Evolutionary conservation across 192 early-diverging fungal species (phyloP), one percentile per base, ranked within the genome.

Genomic region (Endogone sp.): DNA sequence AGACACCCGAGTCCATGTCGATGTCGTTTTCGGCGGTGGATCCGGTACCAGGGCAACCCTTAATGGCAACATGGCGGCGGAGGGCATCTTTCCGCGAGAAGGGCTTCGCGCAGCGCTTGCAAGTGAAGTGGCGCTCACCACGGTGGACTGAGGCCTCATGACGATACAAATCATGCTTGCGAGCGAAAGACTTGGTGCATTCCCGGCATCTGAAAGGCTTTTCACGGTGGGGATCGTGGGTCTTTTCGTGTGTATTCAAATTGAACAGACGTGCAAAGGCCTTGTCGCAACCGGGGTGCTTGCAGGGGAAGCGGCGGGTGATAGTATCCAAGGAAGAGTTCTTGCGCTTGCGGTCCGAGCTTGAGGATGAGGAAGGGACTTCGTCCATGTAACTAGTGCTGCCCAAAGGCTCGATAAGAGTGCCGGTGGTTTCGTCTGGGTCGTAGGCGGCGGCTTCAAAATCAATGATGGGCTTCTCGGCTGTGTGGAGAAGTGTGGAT

Each of bases 231-330:
- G 81, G 74, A 66, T 86, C 76, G 76, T 95, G 94, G 10, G 88
- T 89, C 44, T 85, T 75, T 65, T 88, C 76, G 68, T 96, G 93
- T 0, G 88, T 88, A 72, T 87, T 88, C 29, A 96, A 82, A 72
- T 95, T 96, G 72, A 90, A 96, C 31, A 84, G 85, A 31, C 93
- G 81, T 0, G 90, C 88, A 75, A 96, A 96, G 55, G 80, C 74
- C 62, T 86, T 82, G 37, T 79, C 64, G 67, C 94, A 96, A 21
- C 84, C 70, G 4, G 84, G 76, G 70, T 86, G 87, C 60, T 79
- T 44, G 37, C 37, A 44, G 13, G 37, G 37, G 13, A 44, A 44
- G 37, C 37, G 37, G 37, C 37, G 37, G 37, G 37, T 4, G 37
- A 13, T 4, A 13, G 37, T 8, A 44, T 44, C 37, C 37, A 13